These are phyloP conservation scores for Talaromyces pinophilus DNA, from an alignment of 2,329 filamentous ascomycete genomes.

Conservation along the genomic window DNA sequence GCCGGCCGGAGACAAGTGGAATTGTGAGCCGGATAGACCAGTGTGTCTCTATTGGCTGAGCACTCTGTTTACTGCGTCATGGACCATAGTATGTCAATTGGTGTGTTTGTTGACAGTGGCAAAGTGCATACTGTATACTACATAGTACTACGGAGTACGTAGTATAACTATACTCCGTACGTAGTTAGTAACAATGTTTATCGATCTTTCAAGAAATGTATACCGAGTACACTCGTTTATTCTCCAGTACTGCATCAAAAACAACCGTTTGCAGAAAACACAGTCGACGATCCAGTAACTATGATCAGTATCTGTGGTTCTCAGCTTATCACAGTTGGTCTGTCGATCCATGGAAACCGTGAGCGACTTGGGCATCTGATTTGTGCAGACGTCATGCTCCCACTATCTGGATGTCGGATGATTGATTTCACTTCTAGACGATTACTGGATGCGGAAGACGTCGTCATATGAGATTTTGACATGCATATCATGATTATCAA, in stretches of 20 bases:
- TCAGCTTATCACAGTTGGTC: background rate
- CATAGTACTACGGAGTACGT: too few relatives aligned
- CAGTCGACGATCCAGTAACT: background rate
- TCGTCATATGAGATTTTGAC: background rate
- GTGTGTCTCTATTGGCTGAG: background rate
- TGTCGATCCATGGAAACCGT: background rate
- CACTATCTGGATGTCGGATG: background rate
- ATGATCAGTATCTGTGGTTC: background rate
- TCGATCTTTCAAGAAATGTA: too few relatives aligned
- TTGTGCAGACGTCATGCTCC: background rate
- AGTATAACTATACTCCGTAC: too few relatives aligned
- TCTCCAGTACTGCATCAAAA: background rate
- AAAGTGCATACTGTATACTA: background rate
- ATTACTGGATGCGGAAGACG: background rate
- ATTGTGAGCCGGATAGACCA: background rate
- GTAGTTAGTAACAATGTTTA: too few relatives aligned
- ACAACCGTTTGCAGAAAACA: background rate
- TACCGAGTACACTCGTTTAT: too few relatives aligned
- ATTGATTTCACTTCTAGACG: background rate
- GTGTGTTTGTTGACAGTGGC: background rate
- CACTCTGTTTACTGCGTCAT: slow-evolving; percentile 14
- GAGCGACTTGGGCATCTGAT: background rate
- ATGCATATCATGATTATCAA: background rate
- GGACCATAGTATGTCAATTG: background rate
- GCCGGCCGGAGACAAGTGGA: background rate